Conservation (phyloP, 495 filamentous ascomycete species). For the Lophiotrema nucula region DNA sequence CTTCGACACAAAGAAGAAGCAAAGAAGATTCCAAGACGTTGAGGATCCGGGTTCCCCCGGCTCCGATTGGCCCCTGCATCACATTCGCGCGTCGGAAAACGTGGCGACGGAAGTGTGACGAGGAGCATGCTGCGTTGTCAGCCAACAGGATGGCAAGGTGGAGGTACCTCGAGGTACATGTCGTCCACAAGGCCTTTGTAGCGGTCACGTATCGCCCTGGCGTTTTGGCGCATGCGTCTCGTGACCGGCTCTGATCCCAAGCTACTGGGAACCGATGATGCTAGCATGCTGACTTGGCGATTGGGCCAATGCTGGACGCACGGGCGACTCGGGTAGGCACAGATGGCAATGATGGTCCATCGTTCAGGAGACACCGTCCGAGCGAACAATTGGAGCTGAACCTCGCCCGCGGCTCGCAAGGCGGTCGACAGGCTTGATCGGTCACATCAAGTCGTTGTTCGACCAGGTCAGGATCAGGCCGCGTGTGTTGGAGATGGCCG, state of each 20-base stretch:
- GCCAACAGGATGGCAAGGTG: background rate
- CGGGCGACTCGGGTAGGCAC: background rate
- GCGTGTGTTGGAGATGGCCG: no score
- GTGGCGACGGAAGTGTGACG: background rate
- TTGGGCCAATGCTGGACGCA: background rate
- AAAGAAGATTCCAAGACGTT: background rate
- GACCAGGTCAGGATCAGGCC: no score
- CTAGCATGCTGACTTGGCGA: constrained; percentile 1
- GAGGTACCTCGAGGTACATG: background rate
- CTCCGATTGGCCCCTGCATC: background rate
- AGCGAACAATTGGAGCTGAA: constrained; percentile 2
- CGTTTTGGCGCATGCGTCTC: background rate
- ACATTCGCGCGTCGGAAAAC: background rate
- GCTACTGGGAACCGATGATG: background rate
- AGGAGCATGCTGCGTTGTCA: background rate
- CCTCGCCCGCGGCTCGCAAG: no score
- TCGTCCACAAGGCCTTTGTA: background rate
- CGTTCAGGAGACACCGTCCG: background rate
- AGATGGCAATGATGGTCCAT: background rate
- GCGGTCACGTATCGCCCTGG: background rate
- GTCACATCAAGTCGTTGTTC: no score
- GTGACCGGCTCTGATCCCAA: background rate
- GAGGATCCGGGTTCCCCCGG: background rate
- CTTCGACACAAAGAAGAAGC: background rate
- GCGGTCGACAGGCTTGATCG: no score